Percentiles rank a stretch among this genome's conserved stretches.
phyloP scores from a whole-genome alignment of 768 basidiomycete genomes.

The Boletus tomentosulus region DNA sequence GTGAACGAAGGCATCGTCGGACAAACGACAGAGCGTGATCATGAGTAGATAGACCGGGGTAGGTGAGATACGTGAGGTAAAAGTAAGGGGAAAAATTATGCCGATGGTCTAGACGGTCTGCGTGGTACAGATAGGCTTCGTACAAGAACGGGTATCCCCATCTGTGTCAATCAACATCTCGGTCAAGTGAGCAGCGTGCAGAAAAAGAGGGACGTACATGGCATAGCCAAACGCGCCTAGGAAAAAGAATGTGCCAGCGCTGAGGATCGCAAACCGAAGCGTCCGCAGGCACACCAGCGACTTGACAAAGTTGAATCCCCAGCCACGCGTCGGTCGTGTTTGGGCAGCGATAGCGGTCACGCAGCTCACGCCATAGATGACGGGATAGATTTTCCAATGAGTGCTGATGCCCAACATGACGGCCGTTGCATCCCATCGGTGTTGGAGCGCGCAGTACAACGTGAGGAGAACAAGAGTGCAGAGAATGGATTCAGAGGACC shows the following conservation, averaged over 20 bases:
- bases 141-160: conserved; percentile 94
- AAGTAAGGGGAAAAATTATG: conserved; percentile 99
- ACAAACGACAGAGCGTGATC: conserved; percentile 28
- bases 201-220: conserved; percentile 53
- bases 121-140: conserved; percentile 91
- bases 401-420: conserved; percentile 75
- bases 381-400: conserved; percentile 97
- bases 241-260: conserved; percentile 60
- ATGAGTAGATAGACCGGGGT: conserved; percentile 40
- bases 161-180: conserved; percentile 37
- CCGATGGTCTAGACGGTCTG: conserved; percentile 87
- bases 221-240: conserved; percentile 66
- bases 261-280: conserved; percentile 64
- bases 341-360: conserved; percentile 34
- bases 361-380: conserved; percentile 84
- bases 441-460: conserved; percentile 54
- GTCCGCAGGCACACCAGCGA: conserved; percentile 47
- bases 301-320: conserved; percentile 28
- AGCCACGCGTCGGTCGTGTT: conserved; percentile 14
- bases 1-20: conserved; percentile 55
- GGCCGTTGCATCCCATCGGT: conserved; percentile 63
- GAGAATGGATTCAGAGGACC: conserved; percentile 90
- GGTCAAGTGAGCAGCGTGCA: not conserved
- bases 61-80: conserved; percentile 88
- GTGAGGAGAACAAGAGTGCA: conserved; percentile 73